A percentile compares a stretch with the other conserved stretches of the same genome.
Conservation (phyloP, 163 green algal species). For the Prototheca stagnorum region DNA sequence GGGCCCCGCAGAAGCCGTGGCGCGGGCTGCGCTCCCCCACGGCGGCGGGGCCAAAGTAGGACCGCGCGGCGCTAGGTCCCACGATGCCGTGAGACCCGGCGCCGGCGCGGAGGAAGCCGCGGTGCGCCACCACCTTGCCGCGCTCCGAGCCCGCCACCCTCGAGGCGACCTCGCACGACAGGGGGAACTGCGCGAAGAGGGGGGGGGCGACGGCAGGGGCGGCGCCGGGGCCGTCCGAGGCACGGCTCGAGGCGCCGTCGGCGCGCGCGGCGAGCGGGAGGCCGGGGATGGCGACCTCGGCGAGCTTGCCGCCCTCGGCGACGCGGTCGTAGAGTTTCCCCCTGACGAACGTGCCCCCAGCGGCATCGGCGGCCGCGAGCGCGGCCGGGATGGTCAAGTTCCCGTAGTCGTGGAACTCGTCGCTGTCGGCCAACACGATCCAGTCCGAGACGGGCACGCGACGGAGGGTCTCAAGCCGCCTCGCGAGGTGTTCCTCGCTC, state of each 20-base stretch:
- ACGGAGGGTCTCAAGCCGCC: neutral
- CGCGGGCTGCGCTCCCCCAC: neutral
- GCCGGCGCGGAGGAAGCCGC: constrained; percentile 1
- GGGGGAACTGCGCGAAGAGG: constrained; percentile 3
- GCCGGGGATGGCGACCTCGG: neutral
- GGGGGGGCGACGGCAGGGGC: neutral
- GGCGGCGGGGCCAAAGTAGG: constrained; percentile 4
- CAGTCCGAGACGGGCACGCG: constrained; percentile 12
- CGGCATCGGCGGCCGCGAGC: neutral
- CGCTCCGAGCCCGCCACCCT: neutral
- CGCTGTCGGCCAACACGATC: constrained; percentile 1
- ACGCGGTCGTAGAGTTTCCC: constrained; percentile 3
- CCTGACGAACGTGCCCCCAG: constrained; percentile 8
- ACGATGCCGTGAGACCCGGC: neutral
- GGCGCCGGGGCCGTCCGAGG: no score
- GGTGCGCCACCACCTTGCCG: neutral
- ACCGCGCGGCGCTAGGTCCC: neutral
- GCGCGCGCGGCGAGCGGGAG: no score
- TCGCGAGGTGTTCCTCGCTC: neutral
- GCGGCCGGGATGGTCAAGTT: neutral
- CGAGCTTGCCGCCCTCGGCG: neutral
- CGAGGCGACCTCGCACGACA: neutral
- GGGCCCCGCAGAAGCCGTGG: neutral
- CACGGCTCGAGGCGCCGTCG: no score
- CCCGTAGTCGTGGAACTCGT: constrained; percentile 5